Evolutionary conservation across 306 rosid genomes (phyloP), one percentile per base, ranked within the genome.

Genomic region (Prunus mira): DNA sequence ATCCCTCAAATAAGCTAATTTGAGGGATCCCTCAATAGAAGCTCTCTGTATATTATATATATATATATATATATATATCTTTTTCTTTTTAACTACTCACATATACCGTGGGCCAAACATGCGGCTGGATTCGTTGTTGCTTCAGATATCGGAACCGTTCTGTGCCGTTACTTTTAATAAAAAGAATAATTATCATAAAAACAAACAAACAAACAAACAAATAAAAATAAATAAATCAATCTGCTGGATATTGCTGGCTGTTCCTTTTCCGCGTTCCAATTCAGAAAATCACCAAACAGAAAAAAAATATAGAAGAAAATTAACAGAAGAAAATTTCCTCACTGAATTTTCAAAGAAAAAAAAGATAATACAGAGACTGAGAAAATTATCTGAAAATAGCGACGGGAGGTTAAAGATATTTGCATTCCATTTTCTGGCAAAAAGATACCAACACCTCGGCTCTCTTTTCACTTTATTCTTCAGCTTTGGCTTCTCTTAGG

Each of bases 401-500:
- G 63, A 69, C 69, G 67, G 24, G 6, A n/a, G 11, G 77, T 15
- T 0, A 69, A 73, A 54, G 69, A 82, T 78, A 69, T 54, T 51
- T 82, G 8, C 22, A 52, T 65, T 67, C 65, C 75, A 28, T 30
- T 69, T 69, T 80, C 76, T 60, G 75, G 64, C 38, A 13, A 9
- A 6, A 3, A 1, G 24, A 5, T 6, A 2, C 25, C 6, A 18
- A 47, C 9, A 18, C 32, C 12, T 38, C 0, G 49, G 9, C 52
- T 49, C 43, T 41, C 76, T 68, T 30, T 3, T 50, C 50, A 27
- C 61, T 67, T 47, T n/a, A 2, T 34, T 80, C 75, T 80, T 25
- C 56, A 15, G 43, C 43, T 20, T 32, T 70, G 25, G 64, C 11
- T 50, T 3, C 19, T n/a, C 30, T 9, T 71, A 34, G 65, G 69